Evolutionary conservation across 164 flowering plant genomes (phyloP).

Genomic region (Litsea cubeba): DNA sequence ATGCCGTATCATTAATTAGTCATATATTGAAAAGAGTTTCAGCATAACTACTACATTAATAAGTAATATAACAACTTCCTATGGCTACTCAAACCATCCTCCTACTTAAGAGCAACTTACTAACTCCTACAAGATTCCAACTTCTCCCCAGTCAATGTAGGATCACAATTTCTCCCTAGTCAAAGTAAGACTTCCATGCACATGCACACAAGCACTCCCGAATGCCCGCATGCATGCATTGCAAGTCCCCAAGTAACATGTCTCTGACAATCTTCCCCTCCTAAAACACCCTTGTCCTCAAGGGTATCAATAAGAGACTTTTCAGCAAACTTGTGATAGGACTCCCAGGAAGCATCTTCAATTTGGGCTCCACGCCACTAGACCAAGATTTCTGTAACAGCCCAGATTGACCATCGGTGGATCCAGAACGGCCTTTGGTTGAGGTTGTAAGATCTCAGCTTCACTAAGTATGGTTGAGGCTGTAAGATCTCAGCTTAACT

Average conservation of each 20-base stretch:
- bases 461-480: no score
- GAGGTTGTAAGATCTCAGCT: background rate
- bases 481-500: background rate
- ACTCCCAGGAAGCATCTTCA: background rate
- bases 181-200: no score
- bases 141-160: no score
- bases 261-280: background rate
- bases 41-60: background rate
- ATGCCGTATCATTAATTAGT: no score
- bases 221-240: no score
- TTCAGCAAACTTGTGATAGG: background rate
- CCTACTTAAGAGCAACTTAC: background rate
- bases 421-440: background rate
- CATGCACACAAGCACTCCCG: no score
- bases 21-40: no score
- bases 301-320: background rate
- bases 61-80: background rate
- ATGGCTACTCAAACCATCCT: no score
- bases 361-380: background rate
- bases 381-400: background rate
- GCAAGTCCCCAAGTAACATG: no score
- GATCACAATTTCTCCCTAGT: background rate
- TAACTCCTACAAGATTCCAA: background rate
- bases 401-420: background rate
- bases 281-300: background rate